A percentile compares a stretch with the other conserved stretches of the same genome.
Evolutionary conservation across 202 grass and related monocot species (phyloP).

Genomic region (Panicum hallii): DNA sequence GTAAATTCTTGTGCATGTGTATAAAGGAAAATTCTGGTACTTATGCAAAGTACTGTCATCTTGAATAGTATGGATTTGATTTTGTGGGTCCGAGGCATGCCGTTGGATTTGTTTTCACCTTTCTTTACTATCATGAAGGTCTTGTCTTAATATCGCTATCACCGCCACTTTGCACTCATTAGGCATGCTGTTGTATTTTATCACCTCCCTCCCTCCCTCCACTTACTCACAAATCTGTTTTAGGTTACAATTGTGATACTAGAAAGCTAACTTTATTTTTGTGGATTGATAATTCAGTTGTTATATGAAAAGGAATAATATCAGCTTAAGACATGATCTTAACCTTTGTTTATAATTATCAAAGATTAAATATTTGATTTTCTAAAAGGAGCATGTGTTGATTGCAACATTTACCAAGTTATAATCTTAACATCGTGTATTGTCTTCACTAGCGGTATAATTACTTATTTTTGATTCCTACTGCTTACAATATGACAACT

Average conservation of each 20-base stretch:
- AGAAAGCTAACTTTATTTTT: background rate
- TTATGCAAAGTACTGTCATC: background rate
- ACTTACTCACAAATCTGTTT: background rate
- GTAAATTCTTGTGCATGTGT: slow-evolving; percentile 8
- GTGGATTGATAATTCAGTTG: background rate
- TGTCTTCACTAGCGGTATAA: background rate
- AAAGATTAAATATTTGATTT: background rate
- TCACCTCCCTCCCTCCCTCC: background rate
- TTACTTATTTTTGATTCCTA: background rate
- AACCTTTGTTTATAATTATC: background rate
- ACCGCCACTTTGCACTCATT: background rate
- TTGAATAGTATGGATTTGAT: background rate
- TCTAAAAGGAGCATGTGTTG: background rate
- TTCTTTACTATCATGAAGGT: background rate
- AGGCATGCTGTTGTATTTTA: slow-evolving; percentile 13
- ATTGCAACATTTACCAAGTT: background rate
- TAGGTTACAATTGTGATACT: background rate
- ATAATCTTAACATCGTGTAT: background rate
- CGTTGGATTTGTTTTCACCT: background rate
- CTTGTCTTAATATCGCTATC: background rate
- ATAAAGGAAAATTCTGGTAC: background rate
- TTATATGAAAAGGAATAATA: slow-evolving; percentile 6
- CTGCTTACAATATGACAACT: background rate
- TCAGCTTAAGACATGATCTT: background rate
- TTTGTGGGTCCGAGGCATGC: background rate